phyloP scores from a whole-genome alignment of 2,329 filamentous ascomycete species.

The Fonsecaea erecta region DNA sequence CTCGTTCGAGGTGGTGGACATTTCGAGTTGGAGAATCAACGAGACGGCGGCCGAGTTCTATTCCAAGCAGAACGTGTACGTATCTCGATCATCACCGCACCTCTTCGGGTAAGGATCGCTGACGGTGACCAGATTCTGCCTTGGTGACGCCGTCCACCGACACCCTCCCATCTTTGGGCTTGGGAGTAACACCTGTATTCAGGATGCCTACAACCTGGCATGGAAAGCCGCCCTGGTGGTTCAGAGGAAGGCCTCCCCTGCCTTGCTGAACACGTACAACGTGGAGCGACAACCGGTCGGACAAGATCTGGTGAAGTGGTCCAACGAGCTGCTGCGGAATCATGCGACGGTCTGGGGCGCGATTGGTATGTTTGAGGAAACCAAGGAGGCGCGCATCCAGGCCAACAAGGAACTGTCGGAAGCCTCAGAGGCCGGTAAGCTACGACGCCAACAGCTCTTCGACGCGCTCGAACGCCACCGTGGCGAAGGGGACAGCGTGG shows the following conservation, averaged over 20 bases:
- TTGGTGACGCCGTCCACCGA: constrained; percentile 44
- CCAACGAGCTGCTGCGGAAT: constrained; percentile 62
- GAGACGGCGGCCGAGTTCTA: constrained; percentile 65
- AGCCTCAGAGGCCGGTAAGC: constrained; percentile 44
- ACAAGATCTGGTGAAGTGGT: constrained; percentile 57
- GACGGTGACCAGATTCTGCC: constrained; percentile 46
- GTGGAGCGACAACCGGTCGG: constrained; percentile 44
- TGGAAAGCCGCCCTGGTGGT: constrained; percentile 45
- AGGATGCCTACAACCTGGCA: constrained; percentile 45
- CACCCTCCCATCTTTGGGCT: constrained; percentile 45
- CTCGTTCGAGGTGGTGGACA: constrained; percentile 55
- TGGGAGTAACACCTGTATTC: constrained; percentile 45
- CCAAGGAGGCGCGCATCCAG: constrained; percentile 45
- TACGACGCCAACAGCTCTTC: constrained; percentile 47
- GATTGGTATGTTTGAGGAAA: constrained; percentile 50
- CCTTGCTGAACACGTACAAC: constrained; percentile 42
- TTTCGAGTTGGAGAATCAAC: constrained; percentile 64
- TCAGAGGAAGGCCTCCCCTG: constrained; percentile 40
- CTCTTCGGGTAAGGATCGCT: constrained; percentile 60
- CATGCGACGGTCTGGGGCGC: constrained; percentile 54
- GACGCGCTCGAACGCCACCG: constrained; percentile 50
- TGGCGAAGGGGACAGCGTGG: constrained; percentile 60
- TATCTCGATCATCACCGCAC: constrained; percentile 45
- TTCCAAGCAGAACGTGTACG: constrained; percentile 49
- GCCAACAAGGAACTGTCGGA: constrained; percentile 49